Percentiles rank a stretch among this genome's conserved stretches.
Conservation (phyloP, 2,329 filamentous ascomycete genomes). For the Erysiphe pulchra region DNA sequence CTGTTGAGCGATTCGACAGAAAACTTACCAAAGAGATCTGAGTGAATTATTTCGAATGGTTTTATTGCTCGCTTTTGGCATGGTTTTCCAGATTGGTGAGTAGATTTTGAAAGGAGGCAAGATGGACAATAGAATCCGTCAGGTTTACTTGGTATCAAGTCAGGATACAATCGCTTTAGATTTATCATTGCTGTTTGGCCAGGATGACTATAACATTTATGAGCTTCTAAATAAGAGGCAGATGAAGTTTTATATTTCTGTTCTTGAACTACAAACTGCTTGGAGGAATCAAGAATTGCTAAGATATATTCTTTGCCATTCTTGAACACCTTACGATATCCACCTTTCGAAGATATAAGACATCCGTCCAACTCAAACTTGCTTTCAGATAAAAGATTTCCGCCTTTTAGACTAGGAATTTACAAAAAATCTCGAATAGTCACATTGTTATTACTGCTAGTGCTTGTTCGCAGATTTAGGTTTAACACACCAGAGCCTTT, state of each 20-base stretch:
- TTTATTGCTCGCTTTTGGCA: no score
- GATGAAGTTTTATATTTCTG: no score
- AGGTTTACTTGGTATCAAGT: background rate
- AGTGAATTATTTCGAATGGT: no score
- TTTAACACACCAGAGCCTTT: background rate
- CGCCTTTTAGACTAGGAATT: background rate
- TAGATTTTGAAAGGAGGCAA: no score
- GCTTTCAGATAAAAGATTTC: background rate
- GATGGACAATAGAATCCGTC: background rate
- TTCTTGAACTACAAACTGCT: background rate
- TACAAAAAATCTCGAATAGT: background rate
- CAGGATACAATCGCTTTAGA: background rate
- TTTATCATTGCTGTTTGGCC: no score
- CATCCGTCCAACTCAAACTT: background rate
- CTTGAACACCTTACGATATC: background rate
- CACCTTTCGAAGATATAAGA: background rate
- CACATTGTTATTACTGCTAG: no score
- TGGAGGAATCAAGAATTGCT: background rate
- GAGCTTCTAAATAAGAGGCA: no score
- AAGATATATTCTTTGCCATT: background rate
- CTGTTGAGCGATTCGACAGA: no score
- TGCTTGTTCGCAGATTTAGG: background rate
- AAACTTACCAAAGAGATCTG: no score
- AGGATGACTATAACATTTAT: no score
- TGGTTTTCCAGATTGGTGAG: no score